Percentiles rank a stretch among this genome's conserved stretches.
phyloP scores from a whole-genome alignment of 2,329 filamentous ascomycete genomes.

The Penicillium crustosum region DNA sequence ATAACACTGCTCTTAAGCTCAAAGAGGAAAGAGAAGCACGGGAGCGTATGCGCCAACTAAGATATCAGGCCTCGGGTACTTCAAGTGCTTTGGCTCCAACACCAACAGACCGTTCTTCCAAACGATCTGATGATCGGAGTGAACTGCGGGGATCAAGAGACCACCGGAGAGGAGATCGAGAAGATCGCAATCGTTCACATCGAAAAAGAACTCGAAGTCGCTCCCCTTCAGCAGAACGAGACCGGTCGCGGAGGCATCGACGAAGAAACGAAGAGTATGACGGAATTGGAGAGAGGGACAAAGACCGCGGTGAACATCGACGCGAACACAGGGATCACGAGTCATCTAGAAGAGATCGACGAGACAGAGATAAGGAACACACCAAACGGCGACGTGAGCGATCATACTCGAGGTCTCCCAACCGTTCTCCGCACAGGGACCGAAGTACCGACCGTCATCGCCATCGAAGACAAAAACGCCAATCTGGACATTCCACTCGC shows the following conservation, averaged over 20 bases:
- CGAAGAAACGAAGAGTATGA: slow-evolving; percentile 24
- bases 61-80: slow-evolving; percentile 36
- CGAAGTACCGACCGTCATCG: slow-evolving; percentile 19
- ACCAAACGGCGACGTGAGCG: slow-evolving; percentile 7
- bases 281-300: slow-evolving; percentile 17
- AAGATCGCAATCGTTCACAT: slow-evolving; percentile 28
- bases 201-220: slow-evolving; percentile 31
- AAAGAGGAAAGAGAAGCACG: slow-evolving; percentile 80
- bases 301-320: slow-evolving; percentile 17
- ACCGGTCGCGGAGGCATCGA: slow-evolving; percentile 26
- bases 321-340: slow-evolving; percentile 15
- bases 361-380: slow-evolving; percentile 12
- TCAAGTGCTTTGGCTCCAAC: slow-evolving; percentile 15
- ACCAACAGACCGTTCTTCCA: slow-evolving; percentile 25
- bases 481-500: slow-evolving; percentile 24
- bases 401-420: slow-evolving; percentile 23
- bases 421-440: slow-evolving; percentile 24
- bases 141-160: slow-evolving; percentile 24
- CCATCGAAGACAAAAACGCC: slow-evolving; percentile 28
- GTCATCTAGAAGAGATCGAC: slow-evolving; percentile 16
- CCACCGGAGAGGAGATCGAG: slow-evolving; percentile 17
- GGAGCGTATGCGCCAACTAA: slow-evolving; percentile 64
- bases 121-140: slow-evolving; percentile 37
- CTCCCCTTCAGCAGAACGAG: slow-evolving; percentile 28
- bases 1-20: slow-evolving; percentile 82